These are phyloP conservation scores for Colletotrichum sp. DNA, from an alignment of 2,329 filamentous ascomycete genomes.

Conservation along the genomic window DNA sequence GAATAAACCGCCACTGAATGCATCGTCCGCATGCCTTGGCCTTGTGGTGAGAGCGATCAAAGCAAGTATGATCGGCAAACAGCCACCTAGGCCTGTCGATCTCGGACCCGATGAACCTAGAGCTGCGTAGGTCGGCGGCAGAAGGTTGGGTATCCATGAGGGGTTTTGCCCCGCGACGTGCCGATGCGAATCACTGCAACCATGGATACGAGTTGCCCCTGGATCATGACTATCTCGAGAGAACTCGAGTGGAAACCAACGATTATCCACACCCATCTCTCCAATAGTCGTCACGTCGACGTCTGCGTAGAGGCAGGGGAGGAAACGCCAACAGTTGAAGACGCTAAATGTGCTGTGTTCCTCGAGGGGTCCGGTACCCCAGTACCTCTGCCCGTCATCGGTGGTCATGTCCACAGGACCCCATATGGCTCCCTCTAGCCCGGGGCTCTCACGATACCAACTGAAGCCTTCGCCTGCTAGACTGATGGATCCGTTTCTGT, in stretches of 20 bases:
- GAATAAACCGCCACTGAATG: slow-evolving; percentile 17
- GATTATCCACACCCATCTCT: background rate
- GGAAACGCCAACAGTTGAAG: slow-evolving; percentile 23
- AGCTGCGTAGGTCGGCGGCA: slow-evolving; percentile 36
- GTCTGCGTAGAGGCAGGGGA: background rate
- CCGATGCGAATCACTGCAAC: slow-evolving; percentile 23
- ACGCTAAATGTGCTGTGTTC: slow-evolving; percentile 1
- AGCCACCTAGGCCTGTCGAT: slow-evolving; percentile 40
- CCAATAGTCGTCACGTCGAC: slow-evolving; percentile 14
- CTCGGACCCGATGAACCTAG: background rate
- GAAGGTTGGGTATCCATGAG: slow-evolving; percentile 42
- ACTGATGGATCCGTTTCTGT: slow-evolving; percentile 32
- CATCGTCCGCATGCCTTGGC: background rate
- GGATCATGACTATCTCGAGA: slow-evolving; percentile 11
- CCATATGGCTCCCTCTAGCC: background rate
- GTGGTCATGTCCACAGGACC: background rate
- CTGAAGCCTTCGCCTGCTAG: slow-evolving; percentile 23
- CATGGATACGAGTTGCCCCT: slow-evolving; percentile 26
- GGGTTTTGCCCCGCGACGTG: slow-evolving; percentile 34
- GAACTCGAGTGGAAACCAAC: slow-evolving; percentile 36
- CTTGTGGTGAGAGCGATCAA: slow-evolving; percentile 39
- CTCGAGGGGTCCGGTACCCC: background rate
- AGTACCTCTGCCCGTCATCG: background rate
- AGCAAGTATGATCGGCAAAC: slow-evolving; percentile 42
- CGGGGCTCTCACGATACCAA: slow-evolving; percentile 23